Base-by-base conservation (phyloP, 2,329 filamentous ascomycete genomes). In the Aspergillus eucalypticola region DNA sequence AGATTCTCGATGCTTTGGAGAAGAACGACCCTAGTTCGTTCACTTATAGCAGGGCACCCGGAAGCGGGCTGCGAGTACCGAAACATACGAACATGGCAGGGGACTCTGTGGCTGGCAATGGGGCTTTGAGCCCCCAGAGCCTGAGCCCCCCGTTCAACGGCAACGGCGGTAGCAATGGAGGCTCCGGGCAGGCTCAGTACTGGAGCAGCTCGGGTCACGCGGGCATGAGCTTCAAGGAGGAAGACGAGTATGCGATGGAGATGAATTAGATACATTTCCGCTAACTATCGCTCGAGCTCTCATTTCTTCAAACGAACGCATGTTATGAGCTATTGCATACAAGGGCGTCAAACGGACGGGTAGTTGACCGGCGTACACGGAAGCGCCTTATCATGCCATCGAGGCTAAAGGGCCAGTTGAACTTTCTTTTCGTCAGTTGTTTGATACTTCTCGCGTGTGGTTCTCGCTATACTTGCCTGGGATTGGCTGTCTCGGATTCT, bases 191-290 rank as follows among this genome's bases (percentile, higher is more conserved):
- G 65, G 79, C 82, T 52, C 82, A 84, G 63, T 84, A 80, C 72
- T 86, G 81, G 82, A 80, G 75, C 70, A 78, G 70, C 61, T 78
- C 76, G 23, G 79, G 79, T 17, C 78, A 80, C 60, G 84, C 87
- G 48, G 83, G 82, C 23, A 82, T 91, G 71, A 88, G 89, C 73
- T 91, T 97, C 79, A 96, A 96, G 77, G 93, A 96, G 75, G 93
- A 97, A 78, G 93, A 97, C 68, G 93, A 96, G 78, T 96, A 90
- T 71, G 87, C 87, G 71, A 96, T 96, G 90, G 91, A 95, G 63
- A 77, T 82, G 73, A 77, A 73, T 54, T 76, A 68, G 64, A 52
- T 38, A 19, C 46, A 21, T 48, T 38, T n/a, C 41, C 19, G 38
- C 23, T 42, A 11, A 46, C 29, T 32, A 21, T 39, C 57, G 25